phyloP scores from a whole-genome alignment of 768 basidiomycete species.

The Mycena vulgaris region DNA sequence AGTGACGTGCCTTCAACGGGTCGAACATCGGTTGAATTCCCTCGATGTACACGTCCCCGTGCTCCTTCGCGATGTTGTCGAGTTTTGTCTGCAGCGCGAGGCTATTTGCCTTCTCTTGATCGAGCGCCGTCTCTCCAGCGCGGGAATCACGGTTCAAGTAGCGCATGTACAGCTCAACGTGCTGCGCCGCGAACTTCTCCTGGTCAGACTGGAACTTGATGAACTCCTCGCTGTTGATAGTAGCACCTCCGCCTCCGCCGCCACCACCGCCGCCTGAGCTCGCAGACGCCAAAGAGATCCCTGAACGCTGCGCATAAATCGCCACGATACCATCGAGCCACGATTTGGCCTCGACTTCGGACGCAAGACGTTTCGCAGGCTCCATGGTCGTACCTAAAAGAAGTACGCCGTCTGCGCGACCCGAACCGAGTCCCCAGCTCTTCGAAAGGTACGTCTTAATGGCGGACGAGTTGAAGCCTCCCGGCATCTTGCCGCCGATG shows the following conservation, averaged over 20 bases:
- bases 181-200: slow-evolving; percentile 91
- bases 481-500: slow-evolving; percentile 97
- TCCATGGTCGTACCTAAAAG: slow-evolving; percentile 94
- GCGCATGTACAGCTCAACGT: slow-evolving; percentile 97
- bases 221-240: slow-evolving; percentile 99
- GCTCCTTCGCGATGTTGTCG: slow-evolving; percentile 91
- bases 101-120: slow-evolving; percentile 85
- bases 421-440: slow-evolving; percentile 95
- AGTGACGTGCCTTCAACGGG: slow-evolving; percentile 95
- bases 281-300: slow-evolving; percentile 85
- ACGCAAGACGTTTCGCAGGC: slow-evolving; percentile 92
- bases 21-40: slow-evolving; percentile 97
- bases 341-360: slow-evolving; percentile 92
- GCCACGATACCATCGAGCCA: slow-evolving; percentile 93
- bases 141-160: slow-evolving; percentile 96
- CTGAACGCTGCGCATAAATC: slow-evolving; percentile 89
- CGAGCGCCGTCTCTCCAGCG: slow-evolving; percentile 91
- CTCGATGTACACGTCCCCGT: slow-evolving; percentile 93
- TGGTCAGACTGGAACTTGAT: slow-evolving; percentile 96
- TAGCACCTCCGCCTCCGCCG: slow-evolving; percentile 81
- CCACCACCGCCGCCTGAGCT: slow-evolving; percentile 74
- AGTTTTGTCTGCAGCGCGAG: slow-evolving; percentile 85
- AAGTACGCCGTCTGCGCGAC: slow-evolving; percentile 91
- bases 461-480: slow-evolving; percentile 95
- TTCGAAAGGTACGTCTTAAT: slow-evolving; percentile 93